Base-by-base conservation (phyloP, 345 rosid species). In the Reutealis trisperma region DNA sequence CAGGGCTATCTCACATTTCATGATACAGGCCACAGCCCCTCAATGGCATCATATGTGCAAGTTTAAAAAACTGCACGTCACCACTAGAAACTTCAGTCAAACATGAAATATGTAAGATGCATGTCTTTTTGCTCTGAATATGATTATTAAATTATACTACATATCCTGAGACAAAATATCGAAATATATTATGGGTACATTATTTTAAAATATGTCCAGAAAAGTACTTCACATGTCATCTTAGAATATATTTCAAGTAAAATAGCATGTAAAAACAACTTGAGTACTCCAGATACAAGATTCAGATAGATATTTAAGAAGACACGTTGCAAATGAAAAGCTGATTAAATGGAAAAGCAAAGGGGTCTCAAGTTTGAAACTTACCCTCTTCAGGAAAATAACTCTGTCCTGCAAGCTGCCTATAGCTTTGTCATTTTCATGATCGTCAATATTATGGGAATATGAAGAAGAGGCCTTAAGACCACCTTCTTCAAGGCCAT, bases 401-500 rank as follows among this genome's bases (percentile, higher is more conserved):
- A 90, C 92, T 84, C 90, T 90, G 77, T 90, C 94, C 47, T 95
- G 91, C 69, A 95, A 82, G 84, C 73, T 84, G 18, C 85, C 90
- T 14, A 90, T 54, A 2, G 91, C 92, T 78, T 83, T 90, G 74
- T 90, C 97, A 81, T 92, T 93, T 77, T 92, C 94, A 42, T 79
- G 91, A 79, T 91, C 96, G 63, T 60, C 86, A 66, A 79, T 79
- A 66, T 85, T 88, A 58, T 78, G 81, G 64, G 92, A 78, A 77
- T 77, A 81, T 10, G 95, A 90, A 61, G 92, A 79, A 41, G 97
- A 87, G 72, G 88, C 79, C 74, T 85, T 83, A 63, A 90, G 87
- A 55, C 87, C 88, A 67, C 99, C 99, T 86, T 92, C 99, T 81
- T 93, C 99, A 52, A 93, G 90, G 67, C 92, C 87, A 67, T 91